A percentile compares a stretch with the other conserved stretches of the same genome.
Conservation (phyloP, 2,329 filamentous ascomycete species). For the Beauveria varroae region DNA sequence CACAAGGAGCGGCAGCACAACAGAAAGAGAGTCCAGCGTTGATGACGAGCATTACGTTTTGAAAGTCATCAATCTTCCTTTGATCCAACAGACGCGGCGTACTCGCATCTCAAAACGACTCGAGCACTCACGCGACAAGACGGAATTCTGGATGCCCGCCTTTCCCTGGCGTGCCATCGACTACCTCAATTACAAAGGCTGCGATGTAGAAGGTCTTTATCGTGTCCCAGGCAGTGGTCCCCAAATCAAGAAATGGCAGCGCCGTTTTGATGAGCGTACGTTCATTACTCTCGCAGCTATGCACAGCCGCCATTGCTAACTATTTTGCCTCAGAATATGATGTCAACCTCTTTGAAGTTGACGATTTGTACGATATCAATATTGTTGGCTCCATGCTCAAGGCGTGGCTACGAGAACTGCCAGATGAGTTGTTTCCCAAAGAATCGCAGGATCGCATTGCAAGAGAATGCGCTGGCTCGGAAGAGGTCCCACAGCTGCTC, state of each 20-base stretch:
- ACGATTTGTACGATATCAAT: slow-evolving; percentile 90
- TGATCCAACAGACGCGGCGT: slow-evolving; percentile 82
- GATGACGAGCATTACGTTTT: slow-evolving; percentile 80
- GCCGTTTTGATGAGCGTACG: slow-evolving; percentile 77
- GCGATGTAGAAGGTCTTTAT: slow-evolving; percentile 89
- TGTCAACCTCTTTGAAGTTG: slow-evolving; percentile 81
- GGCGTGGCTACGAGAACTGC: slow-evolving; percentile 89
- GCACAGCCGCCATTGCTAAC: background rate
- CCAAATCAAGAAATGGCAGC: slow-evolving; percentile 89
- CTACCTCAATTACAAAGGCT: slow-evolving; percentile 90
- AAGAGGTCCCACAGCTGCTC: slow-evolving; percentile 74
- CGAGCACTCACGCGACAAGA: slow-evolving; percentile 86
- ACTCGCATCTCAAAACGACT: slow-evolving; percentile 87
- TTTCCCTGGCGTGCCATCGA: slow-evolving; percentile 94
- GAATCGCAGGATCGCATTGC: slow-evolving; percentile 72
- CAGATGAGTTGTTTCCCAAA: slow-evolving; percentile 88
- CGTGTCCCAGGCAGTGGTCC: slow-evolving; percentile 84
- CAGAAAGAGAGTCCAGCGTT: slow-evolving; percentile 55
- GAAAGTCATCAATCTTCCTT: slow-evolving; percentile 76
- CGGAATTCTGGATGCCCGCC: slow-evolving; percentile 97
- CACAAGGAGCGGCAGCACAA: slow-evolving; percentile 62
- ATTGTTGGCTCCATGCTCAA: slow-evolving; percentile 96
- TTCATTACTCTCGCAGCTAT: slow-evolving; percentile 1
- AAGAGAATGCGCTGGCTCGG: slow-evolving; percentile 69
- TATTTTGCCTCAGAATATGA: slow-evolving; percentile 56